Percentiles rank a stretch among this genome's conserved stretches.
Evolutionary conservation across 192 early-diverging fungal species (phyloP).

Genomic region (Mortierella antarctica): DNA sequence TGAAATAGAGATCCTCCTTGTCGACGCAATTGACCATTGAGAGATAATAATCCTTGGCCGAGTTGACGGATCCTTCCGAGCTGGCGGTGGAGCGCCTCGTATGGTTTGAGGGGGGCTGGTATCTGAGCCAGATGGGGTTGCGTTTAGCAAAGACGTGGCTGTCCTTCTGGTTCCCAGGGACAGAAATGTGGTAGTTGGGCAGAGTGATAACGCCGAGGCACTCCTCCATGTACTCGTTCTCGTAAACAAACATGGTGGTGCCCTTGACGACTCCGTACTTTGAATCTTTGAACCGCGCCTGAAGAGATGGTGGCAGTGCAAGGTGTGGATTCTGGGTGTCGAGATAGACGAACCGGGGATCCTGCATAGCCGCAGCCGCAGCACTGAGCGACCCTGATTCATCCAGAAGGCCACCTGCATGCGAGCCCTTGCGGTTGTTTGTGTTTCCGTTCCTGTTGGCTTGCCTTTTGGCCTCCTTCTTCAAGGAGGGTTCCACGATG

Average conservation of each 20-base stretch:
- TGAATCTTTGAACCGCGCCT: constrained; percentile 57
- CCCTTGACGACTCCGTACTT: constrained; percentile 83
- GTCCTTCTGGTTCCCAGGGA: constrained; percentile 66
- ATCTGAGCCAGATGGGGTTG: constrained; percentile 62
- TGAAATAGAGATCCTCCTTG: constrained; percentile 94
- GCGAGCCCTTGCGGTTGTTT: not conserved
- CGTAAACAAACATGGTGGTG: constrained; percentile 86
- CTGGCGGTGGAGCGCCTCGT: constrained; percentile 19
- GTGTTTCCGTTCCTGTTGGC: constrained; percentile 11
- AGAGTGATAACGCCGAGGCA: constrained; percentile 84
- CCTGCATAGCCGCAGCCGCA: constrained; percentile 13
- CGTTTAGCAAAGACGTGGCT: constrained; percentile 72
- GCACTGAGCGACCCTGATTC: constrained; percentile 4
- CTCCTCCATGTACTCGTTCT: constrained; percentile 78
- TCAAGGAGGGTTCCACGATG: constrained; percentile 43
- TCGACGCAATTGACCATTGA: constrained; percentile 70
- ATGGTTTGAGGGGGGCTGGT: constrained; percentile 28
- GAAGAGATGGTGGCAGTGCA: constrained; percentile 27
- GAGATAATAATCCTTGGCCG: constrained; percentile 58
- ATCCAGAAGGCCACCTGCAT: constrained; percentile 3
- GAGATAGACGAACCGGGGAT: constrained; percentile 42
- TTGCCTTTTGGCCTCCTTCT: constrained; percentile 31
- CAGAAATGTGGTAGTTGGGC: constrained; percentile 70
- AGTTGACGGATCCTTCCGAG: constrained; percentile 6
- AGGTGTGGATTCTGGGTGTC: constrained; percentile 47